phyloP scores from a whole-genome alignment of 2,329 filamentous ascomycete genomes.

The Cladophialophora chaetospira region DNA sequence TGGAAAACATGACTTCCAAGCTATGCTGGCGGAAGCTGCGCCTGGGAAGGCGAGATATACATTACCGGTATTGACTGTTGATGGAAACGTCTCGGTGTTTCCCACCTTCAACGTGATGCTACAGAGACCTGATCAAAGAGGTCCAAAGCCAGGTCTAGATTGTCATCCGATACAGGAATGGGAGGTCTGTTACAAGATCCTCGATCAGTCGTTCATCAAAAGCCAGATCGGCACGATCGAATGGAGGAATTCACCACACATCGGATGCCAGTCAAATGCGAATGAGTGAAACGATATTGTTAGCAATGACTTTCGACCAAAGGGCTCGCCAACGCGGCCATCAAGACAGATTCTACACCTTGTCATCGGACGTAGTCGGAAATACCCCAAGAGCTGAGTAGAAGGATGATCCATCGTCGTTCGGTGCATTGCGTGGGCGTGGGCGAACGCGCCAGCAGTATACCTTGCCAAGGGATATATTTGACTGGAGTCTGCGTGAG shows the following conservation, averaged over 20 bases:
- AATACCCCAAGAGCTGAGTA: background rate
- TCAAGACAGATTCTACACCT: too few relatives aligned
- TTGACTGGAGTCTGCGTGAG: too few relatives aligned
- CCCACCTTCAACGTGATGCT: slow-evolving; percentile 27
- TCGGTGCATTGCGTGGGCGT: too few relatives aligned
- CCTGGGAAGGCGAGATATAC: slow-evolving; percentile 30
- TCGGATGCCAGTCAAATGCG: background rate
- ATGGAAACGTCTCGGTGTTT: slow-evolving; percentile 22
- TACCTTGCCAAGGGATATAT: too few relatives aligned
- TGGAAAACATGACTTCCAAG: slow-evolving; percentile 5
- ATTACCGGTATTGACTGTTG: slow-evolving; percentile 24
- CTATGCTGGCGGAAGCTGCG: slow-evolving; percentile 18
- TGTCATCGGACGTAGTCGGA: too few relatives aligned
- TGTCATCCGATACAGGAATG: slow-evolving; percentile 12
- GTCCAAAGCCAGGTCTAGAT: background rate
- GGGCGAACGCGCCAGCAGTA: too few relatives aligned
- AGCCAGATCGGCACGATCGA: slow-evolving; percentile 9
- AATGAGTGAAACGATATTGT: background rate
- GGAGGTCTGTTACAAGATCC: slow-evolving; percentile 25
- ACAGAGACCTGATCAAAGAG: background rate
- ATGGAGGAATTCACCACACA: slow-evolving; percentile 20
- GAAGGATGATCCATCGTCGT: too few relatives aligned
- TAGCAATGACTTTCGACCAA: too few relatives aligned
- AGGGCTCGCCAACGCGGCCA: background rate
- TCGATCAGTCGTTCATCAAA: slow-evolving; percentile 18